Evolutionary conservation across 768 basidiomycete genomes (phyloP), one percentile per base, ranked within the genome.

Genomic region (Boletus edulis): DNA sequence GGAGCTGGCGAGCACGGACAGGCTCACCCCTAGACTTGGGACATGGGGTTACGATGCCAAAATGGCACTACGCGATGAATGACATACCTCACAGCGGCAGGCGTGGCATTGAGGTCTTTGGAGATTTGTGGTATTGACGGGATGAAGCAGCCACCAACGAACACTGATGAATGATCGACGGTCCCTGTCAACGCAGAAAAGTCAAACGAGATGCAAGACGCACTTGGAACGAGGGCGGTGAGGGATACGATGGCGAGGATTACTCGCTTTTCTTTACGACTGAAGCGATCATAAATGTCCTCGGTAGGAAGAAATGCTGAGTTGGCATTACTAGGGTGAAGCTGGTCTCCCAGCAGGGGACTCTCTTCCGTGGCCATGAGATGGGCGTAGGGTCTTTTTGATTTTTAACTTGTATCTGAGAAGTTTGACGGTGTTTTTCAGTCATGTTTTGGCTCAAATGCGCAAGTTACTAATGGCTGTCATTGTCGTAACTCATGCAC

Each of bases 71-170:
- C 6, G 32, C 2, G 18, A 27, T 7, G 29, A 10, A 37, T 2
- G 31, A 59, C 63, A 39, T 51, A 82, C 83, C 84, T 86, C 49
- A 91, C 77, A 17, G 85, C 67, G 17, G 79, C 58, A 0, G 77
- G 78, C 0, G 86, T 79, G 0, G 86, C 75, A 24, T 79, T 45
- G 12, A 93, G 68, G 55, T 93, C 89, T 29, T 69, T 70, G 11
- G 89, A 82, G 44, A 93, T 84, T 48, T 87, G 79, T 0, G 89
- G 87, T 52, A 92, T 86, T 0, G 84, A 83, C 0, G 89, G 89
- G 4, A 89, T 77, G 64, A 91, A 91, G 2, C 81, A 81, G 0
- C 81, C 84, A 10, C 82, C 73, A 0, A 87, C 82, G 56, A 92
- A 84, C 34, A 86, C 89, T 91, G 51, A 0, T 39, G 14, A 22